Conservation (phyloP, 768 basidiomycete species). For the Trametes villosa region DNA sequence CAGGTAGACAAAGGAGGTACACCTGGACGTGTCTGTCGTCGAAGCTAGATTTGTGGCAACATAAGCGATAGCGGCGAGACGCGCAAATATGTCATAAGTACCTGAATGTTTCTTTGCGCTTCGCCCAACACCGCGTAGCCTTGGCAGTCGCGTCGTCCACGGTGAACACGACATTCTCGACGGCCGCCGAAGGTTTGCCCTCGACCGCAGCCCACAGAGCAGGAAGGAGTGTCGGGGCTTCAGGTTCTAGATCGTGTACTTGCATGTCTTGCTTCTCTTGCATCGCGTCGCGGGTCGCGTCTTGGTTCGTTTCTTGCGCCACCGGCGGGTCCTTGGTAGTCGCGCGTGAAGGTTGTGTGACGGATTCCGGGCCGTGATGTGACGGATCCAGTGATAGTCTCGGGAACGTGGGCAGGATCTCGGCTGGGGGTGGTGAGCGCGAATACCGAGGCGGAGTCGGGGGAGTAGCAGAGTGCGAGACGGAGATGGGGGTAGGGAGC, state of each 20-base stretch:
- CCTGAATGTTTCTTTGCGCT: conserved; percentile 12
- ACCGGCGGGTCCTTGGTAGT: neutral
- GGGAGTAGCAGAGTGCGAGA: neutral
- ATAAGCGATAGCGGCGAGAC: neutral
- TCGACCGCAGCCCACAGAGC: conserved; percentile 21
- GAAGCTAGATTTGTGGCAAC: conserved; percentile 1
- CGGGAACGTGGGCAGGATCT: neutral
- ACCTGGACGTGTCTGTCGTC: conserved; percentile 12
- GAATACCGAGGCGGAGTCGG: neutral
- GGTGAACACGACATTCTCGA: conserved; percentile 19
- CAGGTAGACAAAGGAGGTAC: conserved; percentile 27
- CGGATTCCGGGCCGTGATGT: neutral
- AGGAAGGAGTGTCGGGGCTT: conserved; percentile 9
- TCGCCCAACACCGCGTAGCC: conserved; percentile 20
- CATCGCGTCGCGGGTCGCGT: neutral
- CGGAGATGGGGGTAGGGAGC: neutral
- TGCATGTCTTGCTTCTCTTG: neutral
- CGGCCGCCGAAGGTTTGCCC: conserved; percentile 11
- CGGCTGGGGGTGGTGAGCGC: neutral
- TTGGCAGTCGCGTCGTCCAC: conserved; percentile 24
- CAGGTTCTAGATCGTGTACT: neutral
- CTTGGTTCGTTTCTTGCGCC: neutral
- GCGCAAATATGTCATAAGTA: neutral
- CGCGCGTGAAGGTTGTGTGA: neutral
- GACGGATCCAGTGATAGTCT: conserved; percentile 6